Evolutionary conservation across 2,329 filamentous ascomycete genomes (phyloP).

Genomic region (Cladorrhinum sp.): DNA sequence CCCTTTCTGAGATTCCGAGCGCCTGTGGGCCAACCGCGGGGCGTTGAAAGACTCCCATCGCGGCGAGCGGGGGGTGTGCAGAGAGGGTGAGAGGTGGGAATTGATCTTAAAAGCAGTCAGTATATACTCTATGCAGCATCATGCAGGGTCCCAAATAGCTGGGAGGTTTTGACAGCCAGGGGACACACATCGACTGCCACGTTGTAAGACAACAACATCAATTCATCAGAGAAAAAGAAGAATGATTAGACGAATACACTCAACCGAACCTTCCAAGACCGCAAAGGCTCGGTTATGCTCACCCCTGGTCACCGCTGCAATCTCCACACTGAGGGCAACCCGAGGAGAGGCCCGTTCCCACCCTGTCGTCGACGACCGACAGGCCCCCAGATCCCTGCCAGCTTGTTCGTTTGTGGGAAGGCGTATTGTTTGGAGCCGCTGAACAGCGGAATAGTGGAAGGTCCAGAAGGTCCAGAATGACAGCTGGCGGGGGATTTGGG

Average conservation of each 20-base stretch:
- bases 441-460: not conserved
- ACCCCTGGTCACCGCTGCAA: not conserved
- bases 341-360: too few relatives aligned
- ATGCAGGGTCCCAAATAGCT: too few relatives aligned
- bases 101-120: too few relatives aligned
- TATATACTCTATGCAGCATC: not conserved
- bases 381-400: not conserved
- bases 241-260: not conserved
- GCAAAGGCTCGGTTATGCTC: not conserved
- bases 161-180: too few relatives aligned
- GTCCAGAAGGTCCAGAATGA: not conserved
- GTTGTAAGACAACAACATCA: not conserved
- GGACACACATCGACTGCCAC: not conserved
- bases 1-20: not conserved
- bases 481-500: not conserved
- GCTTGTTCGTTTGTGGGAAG: not conserved
- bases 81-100: too few relatives aligned
- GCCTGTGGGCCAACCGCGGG: not conserved
- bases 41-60: not conserved
- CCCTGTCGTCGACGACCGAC: not conserved
- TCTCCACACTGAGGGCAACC: not conserved
- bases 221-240: not conserved
- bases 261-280: not conserved
- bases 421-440: not conserved
- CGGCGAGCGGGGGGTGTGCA: not conserved